A percentile compares a stretch with the other conserved stretches of the same genome.
phyloP scores from a whole-genome alignment of 345 rosid species.

The Arabis alpina region DNA sequence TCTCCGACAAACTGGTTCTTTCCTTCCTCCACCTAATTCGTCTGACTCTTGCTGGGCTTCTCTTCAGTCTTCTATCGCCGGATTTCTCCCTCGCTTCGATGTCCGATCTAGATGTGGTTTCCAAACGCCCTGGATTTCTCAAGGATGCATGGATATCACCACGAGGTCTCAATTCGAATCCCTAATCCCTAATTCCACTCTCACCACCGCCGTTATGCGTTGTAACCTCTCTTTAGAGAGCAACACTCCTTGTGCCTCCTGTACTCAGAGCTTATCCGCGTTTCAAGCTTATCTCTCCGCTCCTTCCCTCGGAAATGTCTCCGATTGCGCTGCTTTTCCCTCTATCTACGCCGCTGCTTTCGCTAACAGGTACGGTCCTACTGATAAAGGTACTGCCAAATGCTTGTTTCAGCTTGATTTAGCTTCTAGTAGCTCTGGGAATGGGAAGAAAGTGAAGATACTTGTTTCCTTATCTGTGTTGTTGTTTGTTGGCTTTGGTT shows the following conservation, averaged over 20 bases:
- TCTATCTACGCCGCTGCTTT: conserved; percentile 75
- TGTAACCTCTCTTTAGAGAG: conserved; percentile 73
- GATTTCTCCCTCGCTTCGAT: conserved; percentile 48
- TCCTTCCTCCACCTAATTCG: conserved; percentile 62
- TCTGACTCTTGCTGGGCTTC: conserved; percentile 74
- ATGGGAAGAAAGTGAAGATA: conserved; percentile 40
- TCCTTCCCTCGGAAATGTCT: conserved; percentile 59
- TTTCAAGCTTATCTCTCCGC: conserved; percentile 58
- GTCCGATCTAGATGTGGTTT: conserved; percentile 69
- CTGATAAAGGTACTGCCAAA: conserved; percentile 60
- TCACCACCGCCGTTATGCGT: conserved; percentile 38
- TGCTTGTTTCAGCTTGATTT: conserved; percentile 68
- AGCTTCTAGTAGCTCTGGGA: conserved; percentile 23
- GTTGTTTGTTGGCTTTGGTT: conserved; percentile 43
- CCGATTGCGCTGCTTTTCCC: conserved; percentile 66
- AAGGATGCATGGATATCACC: conserved; percentile 79
- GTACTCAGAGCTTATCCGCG: conserved; percentile 57
- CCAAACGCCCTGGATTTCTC: conserved; percentile 72
- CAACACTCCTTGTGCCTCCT: conserved; percentile 78
- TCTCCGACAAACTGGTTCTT: conserved; percentile 57
- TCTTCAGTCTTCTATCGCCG: conserved; percentile 51
- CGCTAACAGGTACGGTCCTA: conserved; percentile 65
- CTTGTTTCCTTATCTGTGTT: conserved; percentile 39
- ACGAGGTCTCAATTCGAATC: conserved; percentile 63
- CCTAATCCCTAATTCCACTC: conserved; percentile 43